Conservation (phyloP, 2,329 filamentous ascomycete species). For the Paraphoma chrysanthemicola region DNA sequence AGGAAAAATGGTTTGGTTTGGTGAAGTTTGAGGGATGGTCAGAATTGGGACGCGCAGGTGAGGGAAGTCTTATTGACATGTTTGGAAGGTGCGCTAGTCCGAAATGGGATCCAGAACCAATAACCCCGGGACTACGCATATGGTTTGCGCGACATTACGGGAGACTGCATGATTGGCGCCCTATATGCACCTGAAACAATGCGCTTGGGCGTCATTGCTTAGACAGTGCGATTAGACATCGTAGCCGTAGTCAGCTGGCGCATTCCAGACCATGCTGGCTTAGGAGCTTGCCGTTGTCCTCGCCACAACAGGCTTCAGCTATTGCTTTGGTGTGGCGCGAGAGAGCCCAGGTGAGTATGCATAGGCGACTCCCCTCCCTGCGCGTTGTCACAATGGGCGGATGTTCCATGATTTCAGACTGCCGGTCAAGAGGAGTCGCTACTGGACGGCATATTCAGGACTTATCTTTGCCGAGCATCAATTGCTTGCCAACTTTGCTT, state of each 20-base stretch:
- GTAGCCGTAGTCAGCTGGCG: not conserved
- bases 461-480: too few species aligned
- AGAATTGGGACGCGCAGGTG: conserved; percentile 12
- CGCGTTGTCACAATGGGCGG: too few species aligned
- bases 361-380: too few species aligned
- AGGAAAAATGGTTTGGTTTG: conserved; percentile 1
- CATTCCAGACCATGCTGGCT: not conserved
- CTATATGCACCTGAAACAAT: conserved; percentile 14
- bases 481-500: too few species aligned
- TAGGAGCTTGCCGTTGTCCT: not conserved
- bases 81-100: conserved; percentile 5
- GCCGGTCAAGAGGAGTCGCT: too few species aligned
- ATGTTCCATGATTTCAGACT: too few species aligned
- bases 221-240: not conserved
- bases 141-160: conserved; percentile 2
- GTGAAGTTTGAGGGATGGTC: conserved; percentile 2
- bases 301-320: too few species aligned
- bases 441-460: too few species aligned
- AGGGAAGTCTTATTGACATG: conserved; percentile 13
- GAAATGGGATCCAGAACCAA: not conserved
- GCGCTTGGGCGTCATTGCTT: not conserved
- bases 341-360: too few species aligned
- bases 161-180: conserved; percentile 9
- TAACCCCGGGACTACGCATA: conserved; percentile 2
- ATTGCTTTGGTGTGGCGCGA: too few species aligned